Evolutionary conservation across 768 basidiomycete species (phyloP).

Genomic region (Daedaleopsis nitida): DNA sequence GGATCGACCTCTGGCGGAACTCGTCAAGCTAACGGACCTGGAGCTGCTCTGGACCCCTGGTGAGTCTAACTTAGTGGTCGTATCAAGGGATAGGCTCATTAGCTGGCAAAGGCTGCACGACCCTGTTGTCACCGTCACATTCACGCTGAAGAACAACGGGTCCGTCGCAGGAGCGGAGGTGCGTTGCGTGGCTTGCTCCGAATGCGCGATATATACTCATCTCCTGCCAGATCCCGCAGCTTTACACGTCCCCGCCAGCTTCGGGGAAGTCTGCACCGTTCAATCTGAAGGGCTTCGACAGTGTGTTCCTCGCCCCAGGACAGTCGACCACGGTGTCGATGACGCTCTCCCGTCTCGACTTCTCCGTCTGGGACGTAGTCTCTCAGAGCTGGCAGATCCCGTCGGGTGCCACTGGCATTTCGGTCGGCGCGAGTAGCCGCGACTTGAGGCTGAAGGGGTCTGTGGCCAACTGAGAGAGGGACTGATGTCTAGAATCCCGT

Average conservation of each 20-base stretch:
- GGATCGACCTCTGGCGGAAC: conserved; percentile 31
- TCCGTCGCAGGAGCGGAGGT: conserved; percentile 34
- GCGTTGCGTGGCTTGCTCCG: neutral
- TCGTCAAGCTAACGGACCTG: conserved; percentile 15
- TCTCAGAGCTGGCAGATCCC: conserved; percentile 60
- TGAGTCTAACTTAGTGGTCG: conserved; percentile 25
- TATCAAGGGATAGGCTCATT: neutral
- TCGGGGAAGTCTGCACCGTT: conserved; percentile 34
- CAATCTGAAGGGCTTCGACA: conserved; percentile 37
- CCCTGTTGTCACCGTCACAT: conserved; percentile 33
- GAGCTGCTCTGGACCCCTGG: conserved; percentile 23
- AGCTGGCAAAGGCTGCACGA: conserved; percentile 31
- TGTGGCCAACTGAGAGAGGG: conserved; percentile 23
- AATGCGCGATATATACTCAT: too few relatives aligned
- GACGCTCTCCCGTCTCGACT: conserved; percentile 50
- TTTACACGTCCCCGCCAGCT: conserved; percentile 64
- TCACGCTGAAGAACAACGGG: conserved; percentile 41
- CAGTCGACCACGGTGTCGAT: conserved; percentile 49
- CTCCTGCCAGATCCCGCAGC: conserved; percentile 59
- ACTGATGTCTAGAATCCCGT: too few relatives aligned
- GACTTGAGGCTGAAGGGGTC: conserved; percentile 54
- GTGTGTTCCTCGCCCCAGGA: conserved; percentile 42
- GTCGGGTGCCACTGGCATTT: conserved; percentile 43
- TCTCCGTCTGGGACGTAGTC: conserved; percentile 56
- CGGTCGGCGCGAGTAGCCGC: conserved; percentile 25